Conservation (phyloP, 2,329 filamentous ascomycete genomes). For the Exophiala aquamarina region DNA sequence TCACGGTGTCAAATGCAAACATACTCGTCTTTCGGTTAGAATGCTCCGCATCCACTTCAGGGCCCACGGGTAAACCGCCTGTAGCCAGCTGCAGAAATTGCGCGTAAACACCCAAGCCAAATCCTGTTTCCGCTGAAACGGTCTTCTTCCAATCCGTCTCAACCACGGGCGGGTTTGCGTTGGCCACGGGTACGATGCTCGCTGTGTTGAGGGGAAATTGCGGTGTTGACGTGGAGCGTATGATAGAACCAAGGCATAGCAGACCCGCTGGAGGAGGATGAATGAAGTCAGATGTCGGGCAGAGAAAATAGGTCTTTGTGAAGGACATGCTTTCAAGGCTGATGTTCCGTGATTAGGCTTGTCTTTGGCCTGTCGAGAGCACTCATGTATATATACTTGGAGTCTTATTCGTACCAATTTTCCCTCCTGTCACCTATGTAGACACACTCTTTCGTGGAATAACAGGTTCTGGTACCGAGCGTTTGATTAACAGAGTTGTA, state of each 20-base stretch:
- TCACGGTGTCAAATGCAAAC: constrained; percentile 32
- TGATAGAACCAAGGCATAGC: constrained; percentile 32
- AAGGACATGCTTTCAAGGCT: too few species aligned
- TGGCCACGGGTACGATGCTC: constrained; percentile 25
- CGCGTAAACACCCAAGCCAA: constrained; percentile 31
- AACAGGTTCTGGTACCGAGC: too few species aligned
- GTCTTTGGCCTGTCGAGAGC: too few species aligned
- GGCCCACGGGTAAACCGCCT: constrained; percentile 23
- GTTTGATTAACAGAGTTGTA: too few species aligned
- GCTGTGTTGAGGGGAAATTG: constrained; percentile 31
- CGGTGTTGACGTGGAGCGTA: constrained; percentile 32
- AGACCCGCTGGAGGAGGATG: constrained; percentile 31
- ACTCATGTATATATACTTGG: too few species aligned
- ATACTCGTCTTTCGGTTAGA: constrained; percentile 24
- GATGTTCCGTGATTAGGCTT: too few species aligned
- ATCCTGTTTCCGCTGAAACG: constrained; percentile 28
- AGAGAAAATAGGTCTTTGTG: constrained; percentile 32
- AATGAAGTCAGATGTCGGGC: constrained; percentile 32
- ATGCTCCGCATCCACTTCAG: constrained; percentile 29
- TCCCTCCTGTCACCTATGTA: too few species aligned
- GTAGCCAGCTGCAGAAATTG: constrained; percentile 33
- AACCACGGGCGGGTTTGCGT: constrained; percentile 24
- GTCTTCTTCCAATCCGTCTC: constrained; percentile 34
- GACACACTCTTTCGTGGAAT: too few species aligned
- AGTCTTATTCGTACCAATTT: too few species aligned